Evolutionary conservation across 1,139 yeast species (phyloP), one percentile per base, ranked within the genome.

Genomic region (Saccharomyces uvarum): DNA sequence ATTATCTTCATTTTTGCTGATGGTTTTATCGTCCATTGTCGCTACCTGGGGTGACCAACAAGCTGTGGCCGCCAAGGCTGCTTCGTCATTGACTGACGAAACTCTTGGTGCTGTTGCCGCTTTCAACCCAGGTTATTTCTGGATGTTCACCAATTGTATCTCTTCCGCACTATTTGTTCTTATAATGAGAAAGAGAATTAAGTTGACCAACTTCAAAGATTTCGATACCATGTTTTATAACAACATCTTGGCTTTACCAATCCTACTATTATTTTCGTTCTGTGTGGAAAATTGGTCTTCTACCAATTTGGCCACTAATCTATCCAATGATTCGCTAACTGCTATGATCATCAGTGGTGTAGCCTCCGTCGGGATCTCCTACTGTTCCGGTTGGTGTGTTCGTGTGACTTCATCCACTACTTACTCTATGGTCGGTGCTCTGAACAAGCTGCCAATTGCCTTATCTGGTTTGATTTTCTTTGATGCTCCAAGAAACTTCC

Each of bases 311-410:
- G 78, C 78, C 41, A 69, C 68, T 56, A 93, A 91, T 79, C 88
- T 93, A 83, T 77, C 81, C 65, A 80, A 91, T 72, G 73, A 76
- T 62, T 78, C 91, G 47, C 80, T 88, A 58, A 79, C 89, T 62
- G 90, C 96, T 63, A 91, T 95, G 96, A 67, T 93, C 61, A 80
- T 91, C 68, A 88, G 97, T 49, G 99, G 99, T 72, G 80, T 88
- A 63, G 86, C 96, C 48, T 86, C 98, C 33, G 95, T 93, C 56
- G 97, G 96, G 74, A 93, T 95, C 70, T 90, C 98, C 50, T 93
- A 95, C 80, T 89, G 97, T 74, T 89, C 98, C 31, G 99, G 97
- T 59, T 93, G 99, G 99, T 93, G 99, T 82, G 96, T 93, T 60
- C 88, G 99, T 77, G 98, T 91, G 61, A 95, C 99, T 49, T 89